phyloP scores from a whole-genome alignment of 208 protist genomes.

The Leishmania martiniquensis region DNA sequence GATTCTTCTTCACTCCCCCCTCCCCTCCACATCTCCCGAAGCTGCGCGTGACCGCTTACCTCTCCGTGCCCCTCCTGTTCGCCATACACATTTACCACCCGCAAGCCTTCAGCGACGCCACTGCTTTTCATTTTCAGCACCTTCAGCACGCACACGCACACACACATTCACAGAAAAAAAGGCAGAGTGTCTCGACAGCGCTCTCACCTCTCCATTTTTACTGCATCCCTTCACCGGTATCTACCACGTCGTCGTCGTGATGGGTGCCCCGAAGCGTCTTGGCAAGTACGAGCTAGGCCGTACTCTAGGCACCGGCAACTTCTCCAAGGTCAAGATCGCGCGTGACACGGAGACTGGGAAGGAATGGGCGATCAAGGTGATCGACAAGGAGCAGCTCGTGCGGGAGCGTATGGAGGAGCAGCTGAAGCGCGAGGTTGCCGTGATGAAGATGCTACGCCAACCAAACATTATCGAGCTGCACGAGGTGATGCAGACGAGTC shows the following conservation, averaged over 20 bases:
- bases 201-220: neutral
- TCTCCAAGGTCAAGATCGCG: conserved; percentile 86
- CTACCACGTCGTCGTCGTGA: conserved; percentile 16
- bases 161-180: conserved; percentile 6
- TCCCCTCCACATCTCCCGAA: neutral
- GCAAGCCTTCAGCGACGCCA: neutral
- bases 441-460: conserved; percentile 91
- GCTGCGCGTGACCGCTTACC: neutral
- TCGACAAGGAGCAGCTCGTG: conserved; percentile 86
- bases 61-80: neutral
- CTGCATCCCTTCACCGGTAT: neutral
- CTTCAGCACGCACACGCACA: neutral
- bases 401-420: conserved; percentile 92
- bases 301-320: conserved; percentile 88
- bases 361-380: conserved; percentile 89
- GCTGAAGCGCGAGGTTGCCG: conserved; percentile 88
- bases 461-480: conserved; percentile 86
- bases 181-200: neutral
- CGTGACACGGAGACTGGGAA: conserved; percentile 71
- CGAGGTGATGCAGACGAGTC: conserved; percentile 89
- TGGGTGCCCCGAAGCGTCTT: conserved; percentile 65
- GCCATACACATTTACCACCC: neutral
- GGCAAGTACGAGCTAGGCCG: conserved; percentile 90
- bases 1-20: neutral
- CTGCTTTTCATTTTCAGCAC: neutral